Evolutionary conservation across 2,329 filamentous ascomycete species (phyloP), one percentile per base, ranked within the genome.

Genomic region (Neofusicoccum ribis): DNA sequence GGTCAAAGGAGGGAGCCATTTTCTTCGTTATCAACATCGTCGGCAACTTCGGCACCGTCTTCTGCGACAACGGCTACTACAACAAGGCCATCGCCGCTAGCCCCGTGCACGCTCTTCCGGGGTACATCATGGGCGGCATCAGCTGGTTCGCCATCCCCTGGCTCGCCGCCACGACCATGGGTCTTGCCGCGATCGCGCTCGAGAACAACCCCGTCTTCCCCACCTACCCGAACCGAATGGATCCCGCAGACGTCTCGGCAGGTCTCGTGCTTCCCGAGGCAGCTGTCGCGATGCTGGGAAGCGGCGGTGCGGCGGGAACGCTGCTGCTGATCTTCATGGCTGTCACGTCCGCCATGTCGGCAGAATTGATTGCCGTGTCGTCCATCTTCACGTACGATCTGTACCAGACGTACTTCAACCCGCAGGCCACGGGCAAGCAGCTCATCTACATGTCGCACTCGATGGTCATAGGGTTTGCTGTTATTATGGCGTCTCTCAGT

Each of bases 121-220:
- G 93, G 17, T 97, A 97, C 73, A 89, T 97, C 63, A 85, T 94
- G 67, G 93, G 93, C 5, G 93, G 93, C 23, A 84, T 96, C 1
- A 89, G 87, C 58, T 97, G 93, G 93, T 97, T 97, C 70, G 93
- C 93, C 0, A 96, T 97, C 61, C 93, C 93, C 0, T 96, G 91
- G 91, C 83, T 96, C 9, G 91, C 88, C 2, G 92, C 93, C 1
- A 97, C 91, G 0, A 96, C 93, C 1, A 91, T 96, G 88, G 93
- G 93, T 37, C 84, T 97, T 6, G 86, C 91, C 0, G 92, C 91
- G 3, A 82, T 97, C 7, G 91, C 92, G 0, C 84, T 97, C 1
- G 92, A 97, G 76, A 87, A 83, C 68, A 89, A 86, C 70, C 89
- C 87, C 1, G 81, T 81, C 3, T 93, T 92, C 78, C 91, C 91